Percentiles rank a stretch among this genome's conserved stretches.
Evolutionary conservation across 768 basidiomycete genomes (phyloP).

Genomic region (Pleurotus djamor): DNA sequence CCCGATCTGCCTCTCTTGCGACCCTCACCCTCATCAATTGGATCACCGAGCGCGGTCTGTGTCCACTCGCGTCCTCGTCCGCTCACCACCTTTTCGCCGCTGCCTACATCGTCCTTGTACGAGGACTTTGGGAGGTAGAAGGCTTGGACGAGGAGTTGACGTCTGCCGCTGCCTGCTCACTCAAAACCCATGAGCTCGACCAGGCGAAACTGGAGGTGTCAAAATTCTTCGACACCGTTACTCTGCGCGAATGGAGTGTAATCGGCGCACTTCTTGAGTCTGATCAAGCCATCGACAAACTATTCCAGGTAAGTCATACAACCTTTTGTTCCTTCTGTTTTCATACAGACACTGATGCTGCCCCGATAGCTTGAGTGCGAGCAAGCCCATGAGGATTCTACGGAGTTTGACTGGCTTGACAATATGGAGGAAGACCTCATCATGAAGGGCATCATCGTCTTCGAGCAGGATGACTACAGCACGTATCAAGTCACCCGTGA

Average conservation of each 20-base stretch:
- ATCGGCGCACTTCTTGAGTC: neutral
- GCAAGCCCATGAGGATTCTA: neutral
- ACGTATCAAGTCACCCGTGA: neutral
- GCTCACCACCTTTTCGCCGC: neutral
- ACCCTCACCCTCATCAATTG: neutral
- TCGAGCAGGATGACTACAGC: neutral
- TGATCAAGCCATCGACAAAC: neutral
- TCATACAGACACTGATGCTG: neutral
- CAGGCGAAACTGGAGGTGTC: neutral
- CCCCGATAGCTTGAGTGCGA: neutral
- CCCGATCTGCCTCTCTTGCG: neutral
- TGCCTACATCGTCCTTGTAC: neutral
- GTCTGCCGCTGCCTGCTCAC: neutral
- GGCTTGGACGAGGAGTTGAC: neutral
- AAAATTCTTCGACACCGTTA: neutral
- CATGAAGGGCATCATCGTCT: neutral
- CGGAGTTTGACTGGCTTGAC: neutral
- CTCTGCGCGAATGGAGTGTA: neutral
- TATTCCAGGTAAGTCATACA: neutral
- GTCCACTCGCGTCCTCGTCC: neutral
- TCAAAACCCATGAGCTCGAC: neutral
- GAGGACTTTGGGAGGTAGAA: neutral
- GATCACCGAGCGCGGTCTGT: neutral
- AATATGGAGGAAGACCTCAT: neutral
- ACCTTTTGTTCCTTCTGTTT: neutral